These are phyloP conservation scores for Trypanosomatidae sp. DNA, from an alignment of 208 protist genomes.

Conservation along the genomic window DNA sequence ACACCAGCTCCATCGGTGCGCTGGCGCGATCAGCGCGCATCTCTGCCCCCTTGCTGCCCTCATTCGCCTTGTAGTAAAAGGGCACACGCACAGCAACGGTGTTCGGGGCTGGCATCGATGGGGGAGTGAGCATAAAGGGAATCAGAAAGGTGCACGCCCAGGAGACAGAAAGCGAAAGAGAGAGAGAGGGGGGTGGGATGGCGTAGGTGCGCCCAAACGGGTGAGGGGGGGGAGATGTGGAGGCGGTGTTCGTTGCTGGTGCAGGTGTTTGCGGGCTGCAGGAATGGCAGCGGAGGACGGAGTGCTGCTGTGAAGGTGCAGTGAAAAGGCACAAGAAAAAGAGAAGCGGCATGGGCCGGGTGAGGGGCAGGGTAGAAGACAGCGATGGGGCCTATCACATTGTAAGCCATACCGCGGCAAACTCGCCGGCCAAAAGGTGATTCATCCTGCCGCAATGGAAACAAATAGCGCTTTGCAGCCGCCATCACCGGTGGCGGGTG, in stretches of 20 bases:
- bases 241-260: not conserved
- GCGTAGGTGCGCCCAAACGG: not conserved
- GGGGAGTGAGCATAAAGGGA: not conserved
- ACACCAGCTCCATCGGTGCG: not conserved
- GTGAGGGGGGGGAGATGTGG: not conserved
- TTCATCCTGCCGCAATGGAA: not conserved
- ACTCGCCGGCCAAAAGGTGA: not conserved
- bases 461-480: not conserved
- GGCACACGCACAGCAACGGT: slow-evolving; percentile 27
- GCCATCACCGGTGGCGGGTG: not conserved
- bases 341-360: not conserved
- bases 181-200: too few species aligned
- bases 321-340: not conserved
- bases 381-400: not conserved
- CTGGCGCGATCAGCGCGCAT: not conserved
- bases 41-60: not conserved
- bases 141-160: not conserved
- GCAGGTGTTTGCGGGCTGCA: not conserved
- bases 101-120: slow-evolving; percentile 27
- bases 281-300: not conserved
- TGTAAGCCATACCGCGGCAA: not conserved
- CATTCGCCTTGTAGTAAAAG: slow-evolving; percentile 22
- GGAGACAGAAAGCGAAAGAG: not conserved
- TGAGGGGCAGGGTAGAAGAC: not conserved
- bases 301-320: not conserved